Evolutionary conservation across 2,329 filamentous ascomycete species (phyloP).

Genomic region (Calonectria crousiana): DNA sequence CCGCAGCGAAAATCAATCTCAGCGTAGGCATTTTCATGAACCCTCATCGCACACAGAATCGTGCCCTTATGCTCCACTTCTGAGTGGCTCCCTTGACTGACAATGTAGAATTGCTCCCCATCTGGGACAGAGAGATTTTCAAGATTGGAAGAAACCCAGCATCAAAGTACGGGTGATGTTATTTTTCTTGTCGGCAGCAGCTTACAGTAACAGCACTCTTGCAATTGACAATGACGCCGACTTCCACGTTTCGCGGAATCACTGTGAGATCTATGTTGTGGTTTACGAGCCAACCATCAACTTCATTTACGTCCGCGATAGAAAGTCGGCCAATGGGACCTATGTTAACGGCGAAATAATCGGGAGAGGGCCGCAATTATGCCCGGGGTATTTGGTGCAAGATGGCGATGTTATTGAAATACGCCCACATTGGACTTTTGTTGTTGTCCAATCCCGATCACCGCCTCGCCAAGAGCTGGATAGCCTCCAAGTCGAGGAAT

Average conservation of each 20-base stretch:
- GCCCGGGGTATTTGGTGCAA: constrained; percentile 60
- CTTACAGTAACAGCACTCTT: constrained; percentile 49
- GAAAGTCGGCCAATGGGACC: constrained; percentile 66
- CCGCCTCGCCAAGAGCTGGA: constrained; percentile 44
- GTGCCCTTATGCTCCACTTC: constrained; percentile 18
- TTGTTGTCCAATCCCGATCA: constrained; percentile 45
- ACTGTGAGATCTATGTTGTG: constrained; percentile 68
- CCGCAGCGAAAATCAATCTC: constrained; percentile 40
- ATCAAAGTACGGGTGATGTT: constrained; percentile 45
- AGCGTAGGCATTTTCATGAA: constrained; percentile 36
- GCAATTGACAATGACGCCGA: constrained; percentile 52
- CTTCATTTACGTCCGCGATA: constrained; percentile 68
- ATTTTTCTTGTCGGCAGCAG: neutral
- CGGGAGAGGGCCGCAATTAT: constrained; percentile 52
- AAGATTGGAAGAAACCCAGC: constrained; percentile 51
- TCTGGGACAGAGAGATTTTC: constrained; percentile 48
- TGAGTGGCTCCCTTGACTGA: constrained; percentile 27
- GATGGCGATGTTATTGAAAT: constrained; percentile 63
- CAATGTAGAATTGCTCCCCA: constrained; percentile 42
- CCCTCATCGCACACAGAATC: constrained; percentile 3
- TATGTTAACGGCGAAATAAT: constrained; percentile 62
- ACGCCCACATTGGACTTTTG: constrained; percentile 53
- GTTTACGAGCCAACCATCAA: constrained; percentile 59
- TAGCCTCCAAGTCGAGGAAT: constrained; percentile 48
- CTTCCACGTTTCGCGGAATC: constrained; percentile 62